These are phyloP conservation scores for Hypoxylon rubiginosum DNA, from an alignment of 2,329 filamentous ascomycete species.

Conservation along the genomic window DNA sequence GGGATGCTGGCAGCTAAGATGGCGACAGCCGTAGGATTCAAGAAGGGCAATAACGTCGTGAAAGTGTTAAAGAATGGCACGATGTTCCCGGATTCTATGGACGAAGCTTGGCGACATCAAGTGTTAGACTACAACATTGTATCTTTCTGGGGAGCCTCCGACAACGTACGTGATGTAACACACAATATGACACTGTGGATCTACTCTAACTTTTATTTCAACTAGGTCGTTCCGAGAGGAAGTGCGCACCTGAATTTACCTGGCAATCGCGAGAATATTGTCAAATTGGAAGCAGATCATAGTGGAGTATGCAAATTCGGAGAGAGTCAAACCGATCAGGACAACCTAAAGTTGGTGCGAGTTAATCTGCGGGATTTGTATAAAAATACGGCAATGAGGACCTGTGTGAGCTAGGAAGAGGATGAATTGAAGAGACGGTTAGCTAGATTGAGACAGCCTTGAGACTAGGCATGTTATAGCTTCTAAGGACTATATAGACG, in stretches of 20 bases:
- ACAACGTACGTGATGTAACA: background rate
- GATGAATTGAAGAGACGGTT: background rate
- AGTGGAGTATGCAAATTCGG: slow-evolving; percentile 40
- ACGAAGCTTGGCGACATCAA: slow-evolving; percentile 25
- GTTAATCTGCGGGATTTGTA: slow-evolving; percentile 29
- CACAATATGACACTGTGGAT: slow-evolving; percentile 42
- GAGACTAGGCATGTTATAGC: background rate
- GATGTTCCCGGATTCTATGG: slow-evolving; percentile 42
- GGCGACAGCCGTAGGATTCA: slow-evolving; percentile 27
- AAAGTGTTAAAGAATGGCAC: background rate
- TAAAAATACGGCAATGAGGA: too few relatives aligned
- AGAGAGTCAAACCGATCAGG: slow-evolving; percentile 12
- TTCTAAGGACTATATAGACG: background rate
- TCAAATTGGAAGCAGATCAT: slow-evolving; percentile 35
- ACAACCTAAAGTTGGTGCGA: slow-evolving; percentile 35
- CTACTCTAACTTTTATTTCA: background rate
- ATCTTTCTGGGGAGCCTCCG: slow-evolving; percentile 43
- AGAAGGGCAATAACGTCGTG: background rate
- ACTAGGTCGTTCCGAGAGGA: slow-evolving; percentile 31
- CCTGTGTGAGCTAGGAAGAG: too few relatives aligned
- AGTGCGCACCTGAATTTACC: slow-evolving; percentile 28
- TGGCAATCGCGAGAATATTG: slow-evolving; percentile 33
- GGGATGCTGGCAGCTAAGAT: slow-evolving; percentile 39
- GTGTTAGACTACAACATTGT: slow-evolving; percentile 21
- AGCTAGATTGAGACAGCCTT: background rate